Percentiles rank a stretch among this genome's conserved stretches.
These are phyloP conservation scores for Peterozyma toletana DNA, from an alignment of 805 yeast genomes.

Conservation along the genomic window DNA sequence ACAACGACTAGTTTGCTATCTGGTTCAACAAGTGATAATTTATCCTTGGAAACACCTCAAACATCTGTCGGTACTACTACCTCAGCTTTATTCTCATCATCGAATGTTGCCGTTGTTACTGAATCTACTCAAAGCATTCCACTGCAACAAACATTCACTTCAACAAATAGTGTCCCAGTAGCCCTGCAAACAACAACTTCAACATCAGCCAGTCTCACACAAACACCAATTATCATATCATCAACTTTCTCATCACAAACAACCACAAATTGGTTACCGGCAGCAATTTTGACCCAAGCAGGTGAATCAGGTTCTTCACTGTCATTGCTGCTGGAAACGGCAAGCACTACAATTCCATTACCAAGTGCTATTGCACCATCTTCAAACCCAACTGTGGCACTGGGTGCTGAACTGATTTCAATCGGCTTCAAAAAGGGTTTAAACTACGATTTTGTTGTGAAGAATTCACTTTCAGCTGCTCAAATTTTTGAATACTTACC, in stretches of 20 bases:
- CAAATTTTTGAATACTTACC: conserved; percentile 85
- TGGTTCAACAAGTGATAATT: too few relatives aligned
- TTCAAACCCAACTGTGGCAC: conserved; percentile 29
- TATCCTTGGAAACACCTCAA: not conserved
- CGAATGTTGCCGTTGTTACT: not conserved
- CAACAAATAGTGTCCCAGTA: conserved; percentile 3
- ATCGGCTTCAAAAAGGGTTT: conserved; percentile 74
- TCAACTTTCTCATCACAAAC: conserved; percentile 7
- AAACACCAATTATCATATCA: not conserved
- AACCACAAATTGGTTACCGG: conserved; percentile 34
- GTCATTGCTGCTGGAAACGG: conserved; percentile 12
- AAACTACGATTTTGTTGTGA: conserved; percentile 79
- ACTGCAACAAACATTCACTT: conserved; percentile 1
- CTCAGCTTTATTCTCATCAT: not conserved
- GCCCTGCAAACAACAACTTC: conserved; percentile 1
- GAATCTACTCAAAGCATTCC: not conserved
- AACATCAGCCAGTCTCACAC: not conserved
- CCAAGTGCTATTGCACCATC: conserved; percentile 80
- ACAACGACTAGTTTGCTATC: not conserved
- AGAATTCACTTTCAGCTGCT: conserved; percentile 68
- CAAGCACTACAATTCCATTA: conserved; percentile 24
- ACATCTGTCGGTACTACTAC: not conserved
- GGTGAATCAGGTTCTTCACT: conserved; percentile 20
- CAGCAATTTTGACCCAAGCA: conserved; percentile 28
- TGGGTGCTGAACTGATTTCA: conserved; percentile 49